Evolutionary conservation across 805 yeast genomes (phyloP).

Genomic region (Ogataea trehalophila): DNA sequence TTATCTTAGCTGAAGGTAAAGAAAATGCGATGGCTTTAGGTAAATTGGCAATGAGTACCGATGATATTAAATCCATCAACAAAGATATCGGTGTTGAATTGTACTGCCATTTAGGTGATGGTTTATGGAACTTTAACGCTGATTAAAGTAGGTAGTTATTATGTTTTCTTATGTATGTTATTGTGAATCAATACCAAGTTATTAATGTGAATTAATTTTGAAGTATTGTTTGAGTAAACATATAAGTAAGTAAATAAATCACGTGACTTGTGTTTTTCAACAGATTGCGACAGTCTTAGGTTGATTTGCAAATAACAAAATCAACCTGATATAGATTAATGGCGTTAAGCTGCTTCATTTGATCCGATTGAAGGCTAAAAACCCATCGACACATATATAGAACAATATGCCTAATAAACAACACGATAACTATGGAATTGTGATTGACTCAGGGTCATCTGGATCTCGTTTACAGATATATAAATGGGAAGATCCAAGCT

Average conservation of each 20-base stretch:
- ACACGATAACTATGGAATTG: slow-evolving; percentile 63
- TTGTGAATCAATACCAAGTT: too few species aligned
- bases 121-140: slow-evolving; percentile 65
- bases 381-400: background rate
- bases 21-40: slow-evolving; percentile 89
- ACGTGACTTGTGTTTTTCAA: too few species aligned
- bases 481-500: slow-evolving; percentile 60
- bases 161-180: background rate
- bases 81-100: slow-evolving; percentile 89
- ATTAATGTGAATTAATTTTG: too few species aligned
- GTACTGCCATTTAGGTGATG: slow-evolving; percentile 82
- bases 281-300: too few species aligned
- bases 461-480: slow-evolving; percentile 88
- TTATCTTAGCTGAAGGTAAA: slow-evolving; percentile 89
- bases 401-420: background rate
- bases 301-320: too few species aligned
- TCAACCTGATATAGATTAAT: too few species aligned
- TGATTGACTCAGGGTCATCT: slow-evolving; percentile 92
- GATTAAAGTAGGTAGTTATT: slow-evolving; percentile 27
- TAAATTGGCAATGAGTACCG: slow-evolving; percentile 80
- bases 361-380: background rate
- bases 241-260: too few species aligned
- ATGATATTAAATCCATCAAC: slow-evolving; percentile 75
- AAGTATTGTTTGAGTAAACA: too few species aligned
- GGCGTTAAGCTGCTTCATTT: too few species aligned